These are phyloP conservation scores for Pseudonitzschia multiseries DNA, from an alignment of 108 stramenopile genomes.

Conservation along the genomic window DNA sequence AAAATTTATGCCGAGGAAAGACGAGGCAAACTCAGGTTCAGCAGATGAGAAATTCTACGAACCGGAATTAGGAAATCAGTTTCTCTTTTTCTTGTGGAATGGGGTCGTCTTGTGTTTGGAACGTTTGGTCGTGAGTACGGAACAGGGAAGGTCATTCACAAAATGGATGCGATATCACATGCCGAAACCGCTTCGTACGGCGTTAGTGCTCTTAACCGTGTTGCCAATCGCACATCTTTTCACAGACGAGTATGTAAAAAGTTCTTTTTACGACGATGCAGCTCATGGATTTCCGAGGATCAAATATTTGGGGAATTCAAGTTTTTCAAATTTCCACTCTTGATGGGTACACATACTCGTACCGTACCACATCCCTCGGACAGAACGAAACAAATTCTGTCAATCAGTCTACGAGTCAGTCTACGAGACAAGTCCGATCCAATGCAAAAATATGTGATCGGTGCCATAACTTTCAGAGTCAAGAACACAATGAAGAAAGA, in stretches of 20 bases:
- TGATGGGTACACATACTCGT: no score
- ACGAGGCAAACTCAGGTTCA: no score
- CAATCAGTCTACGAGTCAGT: no score
- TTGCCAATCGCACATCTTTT: conserved; percentile 57
- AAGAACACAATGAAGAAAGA: no score
- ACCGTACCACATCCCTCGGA: no score
- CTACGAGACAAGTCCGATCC: no score
- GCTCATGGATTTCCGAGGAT: conserved; percentile 31
- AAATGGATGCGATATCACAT: conserved; percentile 7
- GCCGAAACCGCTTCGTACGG: conserved; percentile 37
- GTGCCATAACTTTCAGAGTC: no score
- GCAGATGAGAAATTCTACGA: conserved; percentile 11
- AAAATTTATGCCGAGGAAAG: conserved; percentile 1
- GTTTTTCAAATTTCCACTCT: no score
- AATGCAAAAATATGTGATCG: no score
- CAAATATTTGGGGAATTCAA: not conserved
- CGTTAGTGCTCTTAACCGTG: conserved; percentile 45
- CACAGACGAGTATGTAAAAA: conserved; percentile 48
- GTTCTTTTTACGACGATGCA: conserved; percentile 39
- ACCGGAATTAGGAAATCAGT: conserved; percentile 38
- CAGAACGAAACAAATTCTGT: no score
- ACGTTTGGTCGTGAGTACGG: conserved; percentile 10
- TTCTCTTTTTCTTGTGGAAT: conserved; percentile 62
- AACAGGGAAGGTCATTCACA: not conserved
- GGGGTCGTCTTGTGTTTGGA: conserved; percentile 50